These are phyloP conservation scores for Microbotryum intermedium DNA, from an alignment of 1,284 basidiomycete species.

Conservation along the genomic window DNA sequence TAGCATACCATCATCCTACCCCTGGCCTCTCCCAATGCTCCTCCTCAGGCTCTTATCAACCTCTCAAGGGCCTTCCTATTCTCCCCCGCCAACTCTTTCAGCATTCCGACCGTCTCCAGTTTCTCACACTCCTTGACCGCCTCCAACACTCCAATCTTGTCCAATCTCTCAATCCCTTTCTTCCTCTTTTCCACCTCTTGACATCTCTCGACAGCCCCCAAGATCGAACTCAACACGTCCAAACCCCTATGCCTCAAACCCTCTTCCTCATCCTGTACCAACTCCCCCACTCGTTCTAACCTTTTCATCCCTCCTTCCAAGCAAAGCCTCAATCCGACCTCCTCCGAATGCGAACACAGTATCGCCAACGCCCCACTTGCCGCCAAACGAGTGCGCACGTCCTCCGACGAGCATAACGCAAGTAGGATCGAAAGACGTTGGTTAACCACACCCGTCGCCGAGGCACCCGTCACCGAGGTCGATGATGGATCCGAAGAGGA, in stretches of 20 bases:
- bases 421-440: too few relatives aligned
- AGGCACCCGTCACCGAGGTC: conserved; percentile 25
- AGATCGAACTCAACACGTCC: not conserved
- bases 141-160: too few relatives aligned
- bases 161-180: not conserved
- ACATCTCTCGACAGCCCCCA: not conserved
- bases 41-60: too few relatives aligned
- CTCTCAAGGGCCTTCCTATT: too few relatives aligned
- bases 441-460: too few relatives aligned
- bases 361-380: not conserved
- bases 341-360: not conserved
- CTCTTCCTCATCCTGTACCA: not conserved
- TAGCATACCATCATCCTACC: too few relatives aligned
- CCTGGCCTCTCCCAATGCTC: too few relatives aligned
- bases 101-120: too few relatives aligned
- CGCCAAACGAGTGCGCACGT: conserved; percentile 37
- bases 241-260: not conserved
- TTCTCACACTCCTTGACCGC: too few relatives aligned
- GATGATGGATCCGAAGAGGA: conserved; percentile 51
- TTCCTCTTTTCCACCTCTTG: not conserved
- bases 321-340: conserved; percentile 7
- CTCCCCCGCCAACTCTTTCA: too few relatives aligned
- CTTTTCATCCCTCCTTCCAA: not conserved
- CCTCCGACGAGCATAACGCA: too few relatives aligned
- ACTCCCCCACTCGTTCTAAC: not conserved